phyloP scores from a whole-genome alignment of 345 rosid genomes.

The Mallotus nudiflorus region DNA sequence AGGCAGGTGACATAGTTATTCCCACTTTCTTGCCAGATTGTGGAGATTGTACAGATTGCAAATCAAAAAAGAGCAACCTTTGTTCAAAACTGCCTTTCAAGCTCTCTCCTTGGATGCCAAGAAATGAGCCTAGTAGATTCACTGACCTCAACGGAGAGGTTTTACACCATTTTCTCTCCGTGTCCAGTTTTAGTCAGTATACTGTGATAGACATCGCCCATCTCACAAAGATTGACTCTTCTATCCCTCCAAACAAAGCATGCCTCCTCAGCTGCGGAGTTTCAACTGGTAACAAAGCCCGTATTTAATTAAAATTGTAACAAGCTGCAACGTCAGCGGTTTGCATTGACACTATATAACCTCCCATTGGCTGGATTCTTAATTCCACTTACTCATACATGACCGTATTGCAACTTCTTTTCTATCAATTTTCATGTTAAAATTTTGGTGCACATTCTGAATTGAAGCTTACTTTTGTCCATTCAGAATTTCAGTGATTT shows the following conservation, averaged over 20 bases:
- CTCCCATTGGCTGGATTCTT: background rate
- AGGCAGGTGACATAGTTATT: slow-evolving; percentile 64
- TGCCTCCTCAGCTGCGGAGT: slow-evolving; percentile 90
- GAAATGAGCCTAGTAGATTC: slow-evolving; percentile 75
- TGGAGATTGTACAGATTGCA: slow-evolving; percentile 68
- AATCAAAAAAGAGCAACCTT: slow-evolving; percentile 69
- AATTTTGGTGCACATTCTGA: background rate
- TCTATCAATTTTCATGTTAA: background rate
- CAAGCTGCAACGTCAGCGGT: background rate
- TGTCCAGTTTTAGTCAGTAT: slow-evolving; percentile 78
- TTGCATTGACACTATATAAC: background rate
- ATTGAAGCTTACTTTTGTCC: background rate
- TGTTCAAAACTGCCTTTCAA: slow-evolving; percentile 69
- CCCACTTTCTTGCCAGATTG: slow-evolving; percentile 79
- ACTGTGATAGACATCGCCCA: slow-evolving; percentile 73
- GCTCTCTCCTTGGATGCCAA: slow-evolving; percentile 75
- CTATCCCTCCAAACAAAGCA: slow-evolving; percentile 66
- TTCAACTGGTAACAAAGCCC: slow-evolving; percentile 58
- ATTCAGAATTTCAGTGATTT: background rate
- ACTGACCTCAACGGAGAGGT: slow-evolving; percentile 65
- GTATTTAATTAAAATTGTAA: background rate
- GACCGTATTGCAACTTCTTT: too few relatives aligned
- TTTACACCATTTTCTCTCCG: slow-evolving; percentile 65
- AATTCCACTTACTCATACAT: background rate
- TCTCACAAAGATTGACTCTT: slow-evolving; percentile 60